These are phyloP conservation scores for Dactylella cylindrospora DNA, from an alignment of 2,329 filamentous ascomycete species.

Conservation along the genomic window DNA sequence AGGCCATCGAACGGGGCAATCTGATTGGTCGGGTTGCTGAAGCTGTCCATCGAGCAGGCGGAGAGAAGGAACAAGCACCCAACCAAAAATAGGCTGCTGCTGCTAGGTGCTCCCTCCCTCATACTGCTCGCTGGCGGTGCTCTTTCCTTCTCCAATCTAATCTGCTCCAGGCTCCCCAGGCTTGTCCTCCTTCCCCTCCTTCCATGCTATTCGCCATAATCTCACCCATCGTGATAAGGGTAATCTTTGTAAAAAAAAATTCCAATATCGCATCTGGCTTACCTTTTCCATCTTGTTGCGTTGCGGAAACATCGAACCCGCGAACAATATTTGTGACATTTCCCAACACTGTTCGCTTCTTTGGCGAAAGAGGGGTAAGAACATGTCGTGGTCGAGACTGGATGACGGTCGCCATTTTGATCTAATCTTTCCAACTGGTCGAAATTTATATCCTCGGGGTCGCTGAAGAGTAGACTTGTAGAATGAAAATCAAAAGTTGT, in stretches of 20 bases:
- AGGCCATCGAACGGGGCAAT: background rate
- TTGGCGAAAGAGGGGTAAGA: constrained; percentile 44
- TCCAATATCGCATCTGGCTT: too few species aligned
- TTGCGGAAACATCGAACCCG: constrained; percentile 13
- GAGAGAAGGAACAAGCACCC: background rate
- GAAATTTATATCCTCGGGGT: background rate
- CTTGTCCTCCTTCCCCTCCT: too few species aligned
- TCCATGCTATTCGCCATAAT: too few species aligned
- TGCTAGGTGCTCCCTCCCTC: background rate
- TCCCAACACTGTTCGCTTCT: constrained; percentile 30
- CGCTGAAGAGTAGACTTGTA: constrained; percentile 1
- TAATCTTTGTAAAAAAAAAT: too few species aligned
- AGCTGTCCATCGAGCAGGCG: too few species aligned
- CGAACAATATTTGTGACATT: constrained; percentile 42
- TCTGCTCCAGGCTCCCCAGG: too few species aligned
- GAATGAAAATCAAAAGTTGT: too few species aligned
- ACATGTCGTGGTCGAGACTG: constrained; percentile 36
- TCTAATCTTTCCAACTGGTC: background rate
- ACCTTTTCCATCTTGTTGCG: constrained; percentile 20
- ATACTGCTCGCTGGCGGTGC: background rate
- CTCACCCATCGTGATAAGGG: too few species aligned
- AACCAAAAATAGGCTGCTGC: constrained; percentile 24
- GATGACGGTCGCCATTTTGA: constrained; percentile 32
- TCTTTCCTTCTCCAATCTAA: constrained; percentile 21
- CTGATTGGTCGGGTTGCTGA: too few species aligned